phyloP scores from a whole-genome alignment of 208 protist species.

The Wallacemonas sp. region DNA sequence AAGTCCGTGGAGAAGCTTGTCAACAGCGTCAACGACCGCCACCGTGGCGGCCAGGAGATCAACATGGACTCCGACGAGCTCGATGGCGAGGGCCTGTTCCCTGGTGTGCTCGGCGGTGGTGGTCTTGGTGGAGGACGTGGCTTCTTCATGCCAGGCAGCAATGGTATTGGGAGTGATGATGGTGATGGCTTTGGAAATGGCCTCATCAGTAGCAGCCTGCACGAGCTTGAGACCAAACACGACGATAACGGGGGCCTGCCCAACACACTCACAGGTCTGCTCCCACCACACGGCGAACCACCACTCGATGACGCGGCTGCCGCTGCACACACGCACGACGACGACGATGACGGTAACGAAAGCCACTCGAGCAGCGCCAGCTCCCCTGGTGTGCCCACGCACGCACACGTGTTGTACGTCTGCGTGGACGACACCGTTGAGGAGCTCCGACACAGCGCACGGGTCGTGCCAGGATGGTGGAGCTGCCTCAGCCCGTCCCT shows the following conservation, averaged over 20 bases:
- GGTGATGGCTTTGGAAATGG: constrained; percentile 13
- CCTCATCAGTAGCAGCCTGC: constrained; percentile 9
- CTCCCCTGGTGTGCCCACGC: neutral
- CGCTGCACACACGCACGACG: too few relatives aligned
- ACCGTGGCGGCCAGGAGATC: neutral
- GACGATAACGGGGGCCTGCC: neutral
- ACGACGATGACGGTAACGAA: constrained; percentile 1
- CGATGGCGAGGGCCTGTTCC: constrained; percentile 21
- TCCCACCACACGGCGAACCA: too few relatives aligned
- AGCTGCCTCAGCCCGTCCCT: constrained; percentile 36
- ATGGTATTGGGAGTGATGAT: constrained; percentile 14
- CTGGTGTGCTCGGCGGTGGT: constrained; percentile 13
- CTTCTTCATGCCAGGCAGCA: constrained; percentile 23
- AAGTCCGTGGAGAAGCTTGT: constrained; percentile 34
- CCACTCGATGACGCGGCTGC: too few relatives aligned
- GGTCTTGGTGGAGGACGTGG: constrained; percentile 11
- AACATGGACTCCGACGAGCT: constrained; percentile 4
- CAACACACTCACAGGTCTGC: neutral
- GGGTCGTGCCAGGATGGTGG: constrained; percentile 49
- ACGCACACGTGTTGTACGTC: constrained; percentile 65
- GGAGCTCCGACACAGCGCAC: constrained; percentile 31
- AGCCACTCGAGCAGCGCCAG: neutral
- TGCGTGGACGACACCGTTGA: constrained; percentile 46
- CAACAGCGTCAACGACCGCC: constrained; percentile 20
- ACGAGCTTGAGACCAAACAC: constrained; percentile 12